Evolutionary conservation across 352 stramenopile species (phyloP), one percentile per base, ranked within the genome.

Genomic region (Phytopythium chamaehyphon): DNA sequence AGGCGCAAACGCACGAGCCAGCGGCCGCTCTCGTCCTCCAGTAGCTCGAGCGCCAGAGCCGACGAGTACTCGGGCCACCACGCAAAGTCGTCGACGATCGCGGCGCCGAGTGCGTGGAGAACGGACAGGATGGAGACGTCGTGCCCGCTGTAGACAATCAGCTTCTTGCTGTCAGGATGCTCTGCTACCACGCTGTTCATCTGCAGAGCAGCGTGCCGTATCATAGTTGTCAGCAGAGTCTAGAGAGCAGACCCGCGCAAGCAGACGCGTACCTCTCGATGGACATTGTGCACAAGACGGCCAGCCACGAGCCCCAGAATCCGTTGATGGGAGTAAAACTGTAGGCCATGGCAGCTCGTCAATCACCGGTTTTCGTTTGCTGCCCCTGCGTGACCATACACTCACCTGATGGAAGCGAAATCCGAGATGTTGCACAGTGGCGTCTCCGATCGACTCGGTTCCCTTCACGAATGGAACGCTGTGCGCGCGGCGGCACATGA

Each of bases 111-210:
- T 1, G 73, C 76, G 51, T 86, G 76, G n/a, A 94, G 62, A n/a
- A 90, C 57, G 1, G 81, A 80, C 18, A 94, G 63, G 43, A 94
- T 59, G 18, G 81, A 90, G 18, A 92, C 66, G 52, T 94, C 83
- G 54, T 94, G 83, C 28, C 83, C 83, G 46, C 81, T 92, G 69
- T 92, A 94, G 21, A 91, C 61, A 36, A 89, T 55, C 24, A 93
- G 59, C 40, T 67, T 75, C 58, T 86, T 84, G 42, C 50, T 66
- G 47, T 69, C 59, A n/a, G 15, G 35, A 47, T 73, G 52, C 15
- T 63, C 63, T 45, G 28, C 60, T 1, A 75, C 45, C 21, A 56
- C 51, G 22, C 63, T 63, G 61, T 85, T 54, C 64, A 88, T 85
- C 73, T 75, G 28, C 28, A 9, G 28, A 10, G 9, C 28, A 33